Percentiles rank a stretch among this genome's conserved stretches.
Conservation (phyloP, 176 grass and related monocot genomes). For the Rhynchospora pubera region DNA sequence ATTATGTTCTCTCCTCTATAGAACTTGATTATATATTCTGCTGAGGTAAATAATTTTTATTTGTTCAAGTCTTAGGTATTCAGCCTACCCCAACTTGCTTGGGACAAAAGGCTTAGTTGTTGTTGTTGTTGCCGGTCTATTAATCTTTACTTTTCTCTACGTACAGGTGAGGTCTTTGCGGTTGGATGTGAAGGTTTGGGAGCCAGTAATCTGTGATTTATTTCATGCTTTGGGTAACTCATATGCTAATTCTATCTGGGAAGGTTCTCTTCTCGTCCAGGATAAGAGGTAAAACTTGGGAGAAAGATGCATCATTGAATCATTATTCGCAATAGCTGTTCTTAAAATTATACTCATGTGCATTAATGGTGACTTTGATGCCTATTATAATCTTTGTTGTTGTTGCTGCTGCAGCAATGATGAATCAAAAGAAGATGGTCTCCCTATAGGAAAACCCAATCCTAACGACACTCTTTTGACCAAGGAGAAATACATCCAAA, state of each 20-base stretch:
- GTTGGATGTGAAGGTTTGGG: slow-evolving; percentile 96
- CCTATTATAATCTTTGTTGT: too few species aligned
- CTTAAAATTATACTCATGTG: slow-evolving; percentile 2
- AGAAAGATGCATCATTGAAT: not conserved
- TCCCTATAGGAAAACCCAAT: slow-evolving; percentile 71
- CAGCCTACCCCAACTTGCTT: too few species aligned
- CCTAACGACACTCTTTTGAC: slow-evolving; percentile 65
- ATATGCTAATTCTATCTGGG: slow-evolving; percentile 94
- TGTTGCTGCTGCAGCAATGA: slow-evolving; percentile 38
- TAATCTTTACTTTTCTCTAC: slow-evolving; percentile 17
- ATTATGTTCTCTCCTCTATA: too few species aligned
- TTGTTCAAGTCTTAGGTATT: not conserved
- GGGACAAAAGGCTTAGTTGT: too few species aligned
- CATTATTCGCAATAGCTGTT: slow-evolving; percentile 15
- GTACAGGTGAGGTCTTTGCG: slow-evolving; percentile 84
- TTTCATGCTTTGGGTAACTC: slow-evolving; percentile 79
- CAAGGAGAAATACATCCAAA: slow-evolving; percentile 96
- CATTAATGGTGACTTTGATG: slow-evolving; percentile 38
- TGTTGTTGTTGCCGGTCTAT: too few species aligned
- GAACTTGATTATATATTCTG: not conserved
- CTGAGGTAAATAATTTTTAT: not conserved
- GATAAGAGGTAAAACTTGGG: slow-evolving; percentile 46
- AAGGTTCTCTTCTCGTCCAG: slow-evolving; percentile 68
- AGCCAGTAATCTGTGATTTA: slow-evolving; percentile 73
- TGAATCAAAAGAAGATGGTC: slow-evolving; percentile 39